phyloP scores from a whole-genome alignment of 2,329 filamentous ascomycete genomes.

The Ascochyta viciae-villosae region DNA sequence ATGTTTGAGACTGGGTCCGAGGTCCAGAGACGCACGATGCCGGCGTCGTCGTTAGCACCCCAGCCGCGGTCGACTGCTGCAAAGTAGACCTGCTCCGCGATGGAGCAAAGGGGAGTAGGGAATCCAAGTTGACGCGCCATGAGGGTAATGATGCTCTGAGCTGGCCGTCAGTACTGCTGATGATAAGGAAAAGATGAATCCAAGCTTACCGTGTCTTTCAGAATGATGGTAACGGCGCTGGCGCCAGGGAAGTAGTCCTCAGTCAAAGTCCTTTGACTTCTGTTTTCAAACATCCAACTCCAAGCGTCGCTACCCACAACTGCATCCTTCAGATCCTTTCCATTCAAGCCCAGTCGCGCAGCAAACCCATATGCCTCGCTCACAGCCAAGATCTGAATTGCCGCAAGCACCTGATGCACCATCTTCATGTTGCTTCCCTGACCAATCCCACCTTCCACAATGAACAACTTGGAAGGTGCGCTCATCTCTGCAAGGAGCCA shows the following conservation, averaged over 20 bases:
- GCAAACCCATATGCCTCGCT: constrained; percentile 65
- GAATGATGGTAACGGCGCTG: constrained; percentile 56
- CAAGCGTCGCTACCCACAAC: constrained; percentile 55
- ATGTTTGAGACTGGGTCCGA: constrained; percentile 49
- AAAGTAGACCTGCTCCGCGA: constrained; percentile 71
- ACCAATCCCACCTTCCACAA: constrained; percentile 60
- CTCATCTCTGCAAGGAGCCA: constrained; percentile 70
- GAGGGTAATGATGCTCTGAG: constrained; percentile 69
- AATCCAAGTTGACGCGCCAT: constrained; percentile 66
- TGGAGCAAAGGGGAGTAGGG: constrained; percentile 66
- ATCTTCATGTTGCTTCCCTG: constrained; percentile 65
- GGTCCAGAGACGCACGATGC: constrained; percentile 62
- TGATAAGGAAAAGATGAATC: neutral
- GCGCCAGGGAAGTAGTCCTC: constrained; percentile 57
- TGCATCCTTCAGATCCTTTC: constrained; percentile 57
- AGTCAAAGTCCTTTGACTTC: constrained; percentile 61
- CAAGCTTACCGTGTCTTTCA: constrained; percentile 54
- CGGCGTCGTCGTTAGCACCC: constrained; percentile 61
- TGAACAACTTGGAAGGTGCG: constrained; percentile 64
- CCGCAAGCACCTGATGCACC: constrained; percentile 65
- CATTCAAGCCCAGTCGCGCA: constrained; percentile 61
- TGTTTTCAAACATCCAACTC: constrained; percentile 65
- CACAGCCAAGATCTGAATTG: constrained; percentile 63
- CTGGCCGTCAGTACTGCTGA: neutral
- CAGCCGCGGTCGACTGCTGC: constrained; percentile 65